phyloP scores from a whole-genome alignment of 2,329 filamentous ascomycete species.

The Sporothrix schenckii region DNA sequence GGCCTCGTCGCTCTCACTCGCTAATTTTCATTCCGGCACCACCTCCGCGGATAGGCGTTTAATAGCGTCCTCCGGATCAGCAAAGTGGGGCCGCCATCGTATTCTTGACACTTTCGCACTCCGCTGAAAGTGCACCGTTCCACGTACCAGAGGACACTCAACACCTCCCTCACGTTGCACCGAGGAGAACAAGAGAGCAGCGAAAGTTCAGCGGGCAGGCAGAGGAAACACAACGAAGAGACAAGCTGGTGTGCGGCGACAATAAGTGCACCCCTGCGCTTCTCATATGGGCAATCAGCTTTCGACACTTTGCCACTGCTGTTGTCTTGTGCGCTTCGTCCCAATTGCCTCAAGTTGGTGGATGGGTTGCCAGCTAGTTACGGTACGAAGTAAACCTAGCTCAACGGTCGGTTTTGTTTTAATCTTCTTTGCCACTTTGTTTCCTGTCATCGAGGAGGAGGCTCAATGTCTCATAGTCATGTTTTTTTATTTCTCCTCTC shows the following conservation, averaged over 20 bases:
- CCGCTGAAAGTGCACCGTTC: not conserved
- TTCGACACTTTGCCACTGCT: too few species aligned
- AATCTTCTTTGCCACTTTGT: not conserved
- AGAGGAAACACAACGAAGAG: not conserved
- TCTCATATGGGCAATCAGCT: not conserved
- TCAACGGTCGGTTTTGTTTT: not conserved
- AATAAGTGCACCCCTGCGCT: not conserved
- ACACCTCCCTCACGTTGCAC: not conserved
- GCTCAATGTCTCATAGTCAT: not conserved
- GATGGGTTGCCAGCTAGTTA: not conserved
- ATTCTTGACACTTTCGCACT: not conserved
- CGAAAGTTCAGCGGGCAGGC: conserved; percentile 1
- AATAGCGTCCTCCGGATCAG: conserved; percentile 26
- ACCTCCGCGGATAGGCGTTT: conserved; percentile 22
- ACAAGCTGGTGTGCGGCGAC: too few species aligned
- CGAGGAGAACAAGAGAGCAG: not conserved
- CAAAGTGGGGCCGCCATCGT: conserved; percentile 4
- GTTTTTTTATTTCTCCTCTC: too few species aligned
- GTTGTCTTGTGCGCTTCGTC: too few species aligned
- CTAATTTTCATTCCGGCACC: conserved; percentile 20
- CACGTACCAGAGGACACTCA: not conserved
- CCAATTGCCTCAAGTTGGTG: too few species aligned
- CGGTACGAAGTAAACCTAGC: not conserved
- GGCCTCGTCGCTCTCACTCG: not conserved
- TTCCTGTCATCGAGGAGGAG: not conserved